phyloP scores from a whole-genome alignment of 176 grass and related monocot genomes.

The Oryza meridionalis region DNA sequence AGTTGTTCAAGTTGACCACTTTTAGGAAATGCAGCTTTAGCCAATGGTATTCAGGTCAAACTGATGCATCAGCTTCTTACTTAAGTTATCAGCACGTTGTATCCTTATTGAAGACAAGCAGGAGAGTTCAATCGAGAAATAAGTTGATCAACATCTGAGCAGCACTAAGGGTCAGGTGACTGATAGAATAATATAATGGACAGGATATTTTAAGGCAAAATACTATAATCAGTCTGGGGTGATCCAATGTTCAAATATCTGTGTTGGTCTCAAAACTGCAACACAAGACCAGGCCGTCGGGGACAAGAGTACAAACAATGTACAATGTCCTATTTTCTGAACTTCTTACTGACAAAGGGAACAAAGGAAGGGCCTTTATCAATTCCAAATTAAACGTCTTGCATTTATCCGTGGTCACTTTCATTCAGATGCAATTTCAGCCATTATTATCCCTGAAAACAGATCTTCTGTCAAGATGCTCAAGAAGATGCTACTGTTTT shows the following conservation, averaged over 20 bases:
- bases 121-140: not conserved
- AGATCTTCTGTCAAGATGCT: not conserved
- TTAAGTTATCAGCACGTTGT: not conserved
- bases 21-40: not conserved
- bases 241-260: not conserved
- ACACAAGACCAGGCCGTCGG: not conserved
- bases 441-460: not conserved
- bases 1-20: constrained; percentile 18
- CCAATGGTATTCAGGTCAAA: constrained; percentile 2
- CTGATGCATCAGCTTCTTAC: not conserved
- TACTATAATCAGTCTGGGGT: not conserved
- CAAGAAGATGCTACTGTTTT: not conserved
- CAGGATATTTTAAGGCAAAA: not conserved
- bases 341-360: not conserved
- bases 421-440: not conserved
- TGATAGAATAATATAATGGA: not conserved
- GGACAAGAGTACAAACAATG: not conserved
- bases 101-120: not conserved
- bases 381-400: not conserved
- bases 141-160: not conserved
- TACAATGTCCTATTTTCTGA: not conserved
- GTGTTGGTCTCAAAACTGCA: not conserved
- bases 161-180: not conserved
- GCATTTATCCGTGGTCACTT: not conserved
- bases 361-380: not conserved